phyloP scores from a whole-genome alignment of 1,284 basidiomycete species.

The Melampsora abietis-canadensis region DNA sequence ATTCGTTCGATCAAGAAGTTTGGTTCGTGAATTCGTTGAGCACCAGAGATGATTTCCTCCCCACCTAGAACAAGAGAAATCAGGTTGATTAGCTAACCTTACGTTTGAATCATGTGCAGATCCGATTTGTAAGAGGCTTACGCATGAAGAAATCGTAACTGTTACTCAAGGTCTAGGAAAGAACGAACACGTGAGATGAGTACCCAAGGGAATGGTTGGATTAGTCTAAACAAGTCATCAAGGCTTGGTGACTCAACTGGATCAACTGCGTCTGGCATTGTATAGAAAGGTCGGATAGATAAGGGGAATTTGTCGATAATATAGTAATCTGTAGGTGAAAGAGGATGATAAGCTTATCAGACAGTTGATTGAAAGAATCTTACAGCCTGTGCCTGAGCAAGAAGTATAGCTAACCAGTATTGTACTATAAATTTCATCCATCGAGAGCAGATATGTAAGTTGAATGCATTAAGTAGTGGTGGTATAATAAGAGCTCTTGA shows the following conservation, averaged over 20 bases:
- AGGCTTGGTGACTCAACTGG: constrained; percentile 60
- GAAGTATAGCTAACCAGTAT: constrained; percentile 16
- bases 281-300: constrained; percentile 92
- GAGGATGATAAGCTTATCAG: background rate
- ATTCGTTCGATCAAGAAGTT: constrained; percentile 50
- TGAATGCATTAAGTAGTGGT: background rate
- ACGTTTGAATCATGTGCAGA: too few species aligned
- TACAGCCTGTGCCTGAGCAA: background rate
- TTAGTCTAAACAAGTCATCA: background rate
- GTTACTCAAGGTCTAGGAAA: constrained; percentile 33
- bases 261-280: constrained; percentile 88
- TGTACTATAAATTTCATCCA: background rate
- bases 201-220: background rate
- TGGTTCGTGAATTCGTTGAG: constrained; percentile 51
- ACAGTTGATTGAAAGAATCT: background rate
- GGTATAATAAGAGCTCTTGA: background rate
- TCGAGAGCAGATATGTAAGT: background rate
- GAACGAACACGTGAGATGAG: background rate
- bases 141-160: constrained; percentile 43
- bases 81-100: background rate
- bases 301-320: constrained; percentile 97
- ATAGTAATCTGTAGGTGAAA: constrained; percentile 86
- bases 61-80: constrained; percentile 48
- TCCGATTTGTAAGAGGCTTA: background rate
- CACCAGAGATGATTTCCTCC: constrained; percentile 53